Percentiles rank a stretch among this genome's conserved stretches.
Evolutionary conservation across 257 asterid genomes (phyloP).

Genomic region (Striga asiatica): DNA sequence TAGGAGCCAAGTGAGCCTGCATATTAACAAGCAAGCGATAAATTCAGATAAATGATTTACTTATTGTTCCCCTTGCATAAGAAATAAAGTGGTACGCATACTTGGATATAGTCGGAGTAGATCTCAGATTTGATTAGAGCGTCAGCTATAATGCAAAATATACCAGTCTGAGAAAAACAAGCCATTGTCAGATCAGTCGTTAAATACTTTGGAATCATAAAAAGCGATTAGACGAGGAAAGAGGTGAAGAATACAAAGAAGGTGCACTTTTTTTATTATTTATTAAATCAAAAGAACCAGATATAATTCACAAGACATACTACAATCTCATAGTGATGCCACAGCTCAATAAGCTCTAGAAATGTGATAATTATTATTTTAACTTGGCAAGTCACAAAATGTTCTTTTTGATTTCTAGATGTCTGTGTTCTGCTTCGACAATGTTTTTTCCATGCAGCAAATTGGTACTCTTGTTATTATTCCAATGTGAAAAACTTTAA

Average conservation of each 20-base stretch:
- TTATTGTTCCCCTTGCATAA: not conserved
- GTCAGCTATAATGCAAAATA: constrained; percentile 72
- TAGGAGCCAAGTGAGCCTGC: constrained; percentile 97
- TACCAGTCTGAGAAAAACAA: constrained; percentile 54
- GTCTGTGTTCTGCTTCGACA: not conserved
- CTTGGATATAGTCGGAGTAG: constrained; percentile 80
- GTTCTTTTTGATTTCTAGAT: not conserved
- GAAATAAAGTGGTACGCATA: constrained; percentile 17
- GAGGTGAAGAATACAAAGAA: too few relatives aligned
- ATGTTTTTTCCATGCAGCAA: not conserved
- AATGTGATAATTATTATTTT: not conserved
- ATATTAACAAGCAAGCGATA: constrained; percentile 13
- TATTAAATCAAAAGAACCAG: too few relatives aligned
- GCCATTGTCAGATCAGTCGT: not conserved
- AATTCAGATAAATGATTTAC: constrained; percentile 6
- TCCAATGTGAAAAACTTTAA: too few relatives aligned
- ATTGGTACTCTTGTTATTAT: not conserved
- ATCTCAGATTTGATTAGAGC: constrained; percentile 52
- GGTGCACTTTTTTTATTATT: too few relatives aligned
- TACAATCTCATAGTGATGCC: not conserved
- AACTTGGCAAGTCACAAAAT: not conserved
- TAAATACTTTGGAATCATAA: not conserved
- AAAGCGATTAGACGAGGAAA: not conserved
- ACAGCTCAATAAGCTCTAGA: not conserved
- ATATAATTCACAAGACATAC: not conserved